Conservation (phyloP, 176 grass and related monocot genomes). For the Zizania latifolia region DNA sequence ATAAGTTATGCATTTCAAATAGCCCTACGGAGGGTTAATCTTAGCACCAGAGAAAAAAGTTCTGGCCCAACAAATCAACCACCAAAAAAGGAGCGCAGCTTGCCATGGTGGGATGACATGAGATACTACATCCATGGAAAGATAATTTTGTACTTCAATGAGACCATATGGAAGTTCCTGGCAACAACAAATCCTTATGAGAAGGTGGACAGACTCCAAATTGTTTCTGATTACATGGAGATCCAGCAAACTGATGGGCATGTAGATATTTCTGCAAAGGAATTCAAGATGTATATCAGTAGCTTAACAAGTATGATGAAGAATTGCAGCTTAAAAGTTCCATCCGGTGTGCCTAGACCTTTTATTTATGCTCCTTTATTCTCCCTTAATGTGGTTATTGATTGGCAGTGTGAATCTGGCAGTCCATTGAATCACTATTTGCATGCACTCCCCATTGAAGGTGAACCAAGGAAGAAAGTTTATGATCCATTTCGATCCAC, state of each 20-base stretch:
- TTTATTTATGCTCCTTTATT: slow-evolving; percentile 85
- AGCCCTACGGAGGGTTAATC: slow-evolving; percentile 75
- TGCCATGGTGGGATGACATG: slow-evolving; percentile 99
- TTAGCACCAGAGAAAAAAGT: slow-evolving; percentile 60
- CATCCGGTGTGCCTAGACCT: slow-evolving; percentile 52
- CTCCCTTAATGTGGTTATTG: slow-evolving; percentile 85
- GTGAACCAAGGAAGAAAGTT: slow-evolving; percentile 81
- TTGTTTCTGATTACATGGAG: slow-evolving; percentile 90
- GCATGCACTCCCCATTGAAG: slow-evolving; percentile 83
- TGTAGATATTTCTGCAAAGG: slow-evolving; percentile 85
- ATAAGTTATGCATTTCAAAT: slow-evolving; percentile 97
- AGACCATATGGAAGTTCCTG: slow-evolving; percentile 86
- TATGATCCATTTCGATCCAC: slow-evolving; percentile 95
- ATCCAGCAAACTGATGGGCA: slow-evolving; percentile 91
- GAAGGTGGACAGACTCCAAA: slow-evolving; percentile 83
- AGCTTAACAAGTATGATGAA: slow-evolving; percentile 89
- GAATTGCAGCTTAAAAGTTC: slow-evolving; percentile 80
- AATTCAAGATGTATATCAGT: slow-evolving; percentile 93
- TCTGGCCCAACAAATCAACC: slow-evolving; percentile 33
- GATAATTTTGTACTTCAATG: slow-evolving; percentile 72
- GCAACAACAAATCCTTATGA: slow-evolving; percentile 95
- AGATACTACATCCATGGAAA: slow-evolving; percentile 98
- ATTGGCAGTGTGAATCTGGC: slow-evolving; percentile 97
- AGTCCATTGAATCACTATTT: slow-evolving; percentile 93
- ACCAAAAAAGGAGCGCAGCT: slow-evolving; percentile 91